Evolutionary conservation across 2,329 filamentous ascomycete genomes (phyloP).

Genomic region (Ophiognomonia clavigignenti-juglandacearum): DNA sequence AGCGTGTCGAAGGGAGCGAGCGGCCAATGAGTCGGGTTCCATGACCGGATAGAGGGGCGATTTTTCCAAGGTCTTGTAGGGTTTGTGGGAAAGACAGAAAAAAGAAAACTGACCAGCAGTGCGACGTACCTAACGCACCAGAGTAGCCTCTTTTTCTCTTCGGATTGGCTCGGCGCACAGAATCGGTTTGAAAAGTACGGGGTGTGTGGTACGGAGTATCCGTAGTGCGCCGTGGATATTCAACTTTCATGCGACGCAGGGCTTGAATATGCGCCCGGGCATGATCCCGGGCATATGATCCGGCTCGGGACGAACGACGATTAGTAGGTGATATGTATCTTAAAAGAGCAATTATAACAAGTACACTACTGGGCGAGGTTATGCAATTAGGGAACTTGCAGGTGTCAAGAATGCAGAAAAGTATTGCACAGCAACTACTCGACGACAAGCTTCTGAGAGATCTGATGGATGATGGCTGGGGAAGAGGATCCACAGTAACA

Average conservation of each 20-base stretch:
- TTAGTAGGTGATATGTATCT: neutral
- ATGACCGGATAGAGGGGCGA: slow-evolving; percentile 4
- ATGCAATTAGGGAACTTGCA: too few species aligned
- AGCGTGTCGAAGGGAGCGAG: too few species aligned
- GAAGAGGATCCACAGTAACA: too few species aligned
- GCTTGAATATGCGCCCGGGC: slow-evolving; percentile 7
- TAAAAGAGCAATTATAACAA: neutral
- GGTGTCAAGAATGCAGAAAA: too few species aligned
- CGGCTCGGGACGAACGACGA: neutral
- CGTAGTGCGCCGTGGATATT: neutral
- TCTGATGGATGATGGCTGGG: too few species aligned
- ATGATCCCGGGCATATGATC: slow-evolving; percentile 5
- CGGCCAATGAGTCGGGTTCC: slow-evolving; percentile 8
- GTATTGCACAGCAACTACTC: too few species aligned
- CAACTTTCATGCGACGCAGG: slow-evolving; percentile 8
- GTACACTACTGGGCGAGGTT: too few species aligned
- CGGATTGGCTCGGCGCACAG: neutral
- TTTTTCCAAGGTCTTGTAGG: slow-evolving; percentile 1
- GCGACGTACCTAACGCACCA: slow-evolving; percentile 3
- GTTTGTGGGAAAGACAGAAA: too few species aligned
- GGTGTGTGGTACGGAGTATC: neutral
- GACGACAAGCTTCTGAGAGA: too few species aligned
- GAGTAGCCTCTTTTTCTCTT: neutral
- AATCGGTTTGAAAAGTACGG: neutral
- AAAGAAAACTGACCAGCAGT: slow-evolving; percentile 1